Percentiles rank a stretch among this genome's conserved stretches.
Evolutionary conservation across 169 alveolate genomes (phyloP).

Genomic region (Plasmodium vivax): DNA sequence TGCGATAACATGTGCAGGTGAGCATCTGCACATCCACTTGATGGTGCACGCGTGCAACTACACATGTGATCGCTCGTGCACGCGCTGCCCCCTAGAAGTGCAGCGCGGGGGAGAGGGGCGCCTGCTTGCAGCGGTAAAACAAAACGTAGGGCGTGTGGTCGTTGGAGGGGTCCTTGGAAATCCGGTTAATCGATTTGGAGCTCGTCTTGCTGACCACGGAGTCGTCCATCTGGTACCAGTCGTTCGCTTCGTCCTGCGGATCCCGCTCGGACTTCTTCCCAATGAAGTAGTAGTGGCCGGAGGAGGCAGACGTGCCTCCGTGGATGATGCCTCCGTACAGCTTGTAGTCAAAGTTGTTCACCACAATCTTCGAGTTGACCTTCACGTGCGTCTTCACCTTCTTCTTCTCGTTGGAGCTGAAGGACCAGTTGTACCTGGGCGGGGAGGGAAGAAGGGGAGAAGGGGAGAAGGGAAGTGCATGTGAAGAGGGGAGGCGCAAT

Average conservation of each 20-base stretch:
- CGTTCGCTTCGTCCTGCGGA: neutral
- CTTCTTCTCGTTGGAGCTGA: constrained; percentile 56
- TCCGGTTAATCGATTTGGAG: constrained; percentile 69
- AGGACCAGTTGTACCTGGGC: constrained; percentile 62
- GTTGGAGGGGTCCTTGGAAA: constrained; percentile 76
- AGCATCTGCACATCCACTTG: too few relatives aligned
- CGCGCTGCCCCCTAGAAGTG: constrained; percentile 2
- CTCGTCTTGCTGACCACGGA: constrained; percentile 73
- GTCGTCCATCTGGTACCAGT: constrained; percentile 83
- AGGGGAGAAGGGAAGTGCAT: neutral
- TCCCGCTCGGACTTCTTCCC: constrained; percentile 84
- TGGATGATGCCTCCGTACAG: constrained; percentile 87
- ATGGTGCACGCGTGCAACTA: neutral
- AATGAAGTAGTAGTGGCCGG: constrained; percentile 88
- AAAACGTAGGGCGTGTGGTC: constrained; percentile 85
- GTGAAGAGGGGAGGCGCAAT: neutral
- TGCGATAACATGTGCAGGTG: neutral
- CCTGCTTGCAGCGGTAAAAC: constrained; percentile 84
- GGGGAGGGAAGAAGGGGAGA: neutral
- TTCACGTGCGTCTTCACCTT: constrained; percentile 79
- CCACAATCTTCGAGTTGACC: constrained; percentile 68
- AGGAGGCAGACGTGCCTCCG: constrained; percentile 81
- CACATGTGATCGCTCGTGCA: neutral
- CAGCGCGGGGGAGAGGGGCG: constrained; percentile 78
- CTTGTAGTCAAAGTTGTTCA: constrained; percentile 82